phyloP scores from a whole-genome alignment of 148 eudicot species.

The Vaccinium myrtillus region DNA sequence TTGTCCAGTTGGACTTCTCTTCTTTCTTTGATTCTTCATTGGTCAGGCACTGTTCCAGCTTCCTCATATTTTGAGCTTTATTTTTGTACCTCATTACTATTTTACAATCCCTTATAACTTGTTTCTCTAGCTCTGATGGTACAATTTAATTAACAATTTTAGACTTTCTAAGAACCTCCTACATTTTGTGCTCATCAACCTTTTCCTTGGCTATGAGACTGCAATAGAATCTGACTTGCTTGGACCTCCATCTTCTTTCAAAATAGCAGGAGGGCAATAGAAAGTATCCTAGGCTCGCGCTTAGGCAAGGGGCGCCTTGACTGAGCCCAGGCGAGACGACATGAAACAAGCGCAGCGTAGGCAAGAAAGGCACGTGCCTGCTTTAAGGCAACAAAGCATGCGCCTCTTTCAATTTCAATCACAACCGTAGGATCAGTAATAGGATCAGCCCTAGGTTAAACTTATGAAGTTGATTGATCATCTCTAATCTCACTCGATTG shows the following conservation, averaged over 20 bases:
- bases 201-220: neutral
- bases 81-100: neutral
- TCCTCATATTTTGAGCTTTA: neutral
- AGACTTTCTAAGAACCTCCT: neutral
- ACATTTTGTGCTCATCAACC: neutral
- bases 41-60: neutral
- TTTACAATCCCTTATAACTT: neutral
- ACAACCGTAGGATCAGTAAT: no score
- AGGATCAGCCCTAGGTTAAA: no score
- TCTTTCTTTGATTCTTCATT: neutral
- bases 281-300: neutral
- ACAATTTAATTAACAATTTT: neutral
- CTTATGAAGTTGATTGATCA: no score
- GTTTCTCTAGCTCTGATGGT: neutral
- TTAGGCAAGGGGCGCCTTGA: no score
- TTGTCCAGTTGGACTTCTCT: neutral
- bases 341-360: no score
- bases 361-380: no score
- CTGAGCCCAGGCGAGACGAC: no score
- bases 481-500: no score
- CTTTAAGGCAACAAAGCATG: no score
- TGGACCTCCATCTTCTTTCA: neutral
- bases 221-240: neutral
- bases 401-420: no score
- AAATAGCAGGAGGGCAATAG: neutral